Percentiles rank a stretch among this genome's conserved stretches.
These are phyloP conservation scores for Cnidoscolus chayamansa DNA, from an alignment of 441 rosid species.

Conservation along the genomic window DNA sequence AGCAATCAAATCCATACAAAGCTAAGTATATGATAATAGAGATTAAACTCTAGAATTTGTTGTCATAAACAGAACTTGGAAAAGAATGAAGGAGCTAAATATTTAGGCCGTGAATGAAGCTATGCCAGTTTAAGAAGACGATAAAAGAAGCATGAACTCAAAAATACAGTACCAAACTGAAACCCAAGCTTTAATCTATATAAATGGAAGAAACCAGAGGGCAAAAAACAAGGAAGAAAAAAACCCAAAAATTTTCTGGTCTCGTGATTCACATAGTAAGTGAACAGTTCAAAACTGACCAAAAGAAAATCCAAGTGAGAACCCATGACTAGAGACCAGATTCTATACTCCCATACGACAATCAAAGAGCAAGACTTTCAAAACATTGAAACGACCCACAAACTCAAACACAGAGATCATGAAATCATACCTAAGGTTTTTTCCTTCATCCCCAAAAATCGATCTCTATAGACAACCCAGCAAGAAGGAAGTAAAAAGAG, in stretches of 20 bases:
- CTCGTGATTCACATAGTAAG: not conserved
- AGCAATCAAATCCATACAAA: conserved; percentile 26
- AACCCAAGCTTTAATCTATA: not conserved
- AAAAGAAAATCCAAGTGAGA: conserved; percentile 6
- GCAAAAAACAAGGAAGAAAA: too few relatives aligned
- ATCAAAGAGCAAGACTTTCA: conserved; percentile 10
- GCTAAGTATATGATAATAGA: conserved; percentile 16
- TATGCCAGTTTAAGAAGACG: conserved; percentile 1
- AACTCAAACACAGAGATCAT: conserved; percentile 12
- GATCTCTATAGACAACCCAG: not conserved
- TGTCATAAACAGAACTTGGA: conserved; percentile 13
- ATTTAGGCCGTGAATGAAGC: not conserved
- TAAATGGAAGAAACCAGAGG: not conserved
- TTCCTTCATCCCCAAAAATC: not conserved
- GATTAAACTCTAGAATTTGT: conserved; percentile 9
- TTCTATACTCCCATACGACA: not conserved
- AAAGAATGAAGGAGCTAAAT: not conserved
- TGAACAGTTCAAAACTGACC: conserved; percentile 16
- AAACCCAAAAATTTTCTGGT: not conserved
- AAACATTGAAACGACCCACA: conserved; percentile 1
- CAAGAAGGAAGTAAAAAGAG: conserved; percentile 1
- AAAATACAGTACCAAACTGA: conserved; percentile 10
- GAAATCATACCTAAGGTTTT: conserved; percentile 16
- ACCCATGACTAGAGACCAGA: conserved; percentile 17
- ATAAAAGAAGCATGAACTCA: conserved; percentile 12